Base-by-base conservation (phyloP, 2,329 filamentous ascomycete genomes). In the Aspergillus transmontanensis region DNA sequence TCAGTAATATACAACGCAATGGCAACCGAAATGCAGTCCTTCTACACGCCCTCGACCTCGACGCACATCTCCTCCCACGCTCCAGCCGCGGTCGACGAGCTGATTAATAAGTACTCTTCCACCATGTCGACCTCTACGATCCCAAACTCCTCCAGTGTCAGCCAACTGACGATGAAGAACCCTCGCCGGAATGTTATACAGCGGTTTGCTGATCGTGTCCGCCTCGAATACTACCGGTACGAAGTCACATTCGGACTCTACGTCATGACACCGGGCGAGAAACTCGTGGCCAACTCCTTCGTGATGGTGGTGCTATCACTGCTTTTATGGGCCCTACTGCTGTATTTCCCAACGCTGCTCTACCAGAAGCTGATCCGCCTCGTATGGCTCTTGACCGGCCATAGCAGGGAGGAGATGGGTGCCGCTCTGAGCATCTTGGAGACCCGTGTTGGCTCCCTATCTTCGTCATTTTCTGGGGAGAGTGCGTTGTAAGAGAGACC, bases 161-260 rank as follows among this genome's bases (percentile, higher is more conserved):
- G 63, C 28, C 55, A 63, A 19, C 45, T 64, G 21, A 32, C 64
- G 16, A 62, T 66, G 59, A 62, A 63, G 32, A 67, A 65, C 12
- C 56, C 64, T 16, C 67, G 64, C 26, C 71, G 69, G 45, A 72
- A 71, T 56, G 56, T 74, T 14, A 23, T 78, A 23, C 72, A 72
- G 54, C 75, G 74, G 16, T 36, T 69, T 48, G 34, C 69, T 34
- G 75, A 79, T 64, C 73, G 73, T 41, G 54, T 78, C 58, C 74
- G 75, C 36, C 75, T 82, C 26, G 76, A 75, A 68, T 82, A 82
- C 60, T 81, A 82, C 65, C 79, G 76, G 59, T 82, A 82, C 64
- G 79, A 83, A 67, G 79, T 82, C 54, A 82, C 80, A 3, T 81
- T 79, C 60, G 76, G 78, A 6, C 68, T 79, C 7, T 82, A 82